Evolutionary conservation across 805 yeast species (phyloP), one percentile per base, ranked within the genome.

Genomic region (Candida caryicola): DNA sequence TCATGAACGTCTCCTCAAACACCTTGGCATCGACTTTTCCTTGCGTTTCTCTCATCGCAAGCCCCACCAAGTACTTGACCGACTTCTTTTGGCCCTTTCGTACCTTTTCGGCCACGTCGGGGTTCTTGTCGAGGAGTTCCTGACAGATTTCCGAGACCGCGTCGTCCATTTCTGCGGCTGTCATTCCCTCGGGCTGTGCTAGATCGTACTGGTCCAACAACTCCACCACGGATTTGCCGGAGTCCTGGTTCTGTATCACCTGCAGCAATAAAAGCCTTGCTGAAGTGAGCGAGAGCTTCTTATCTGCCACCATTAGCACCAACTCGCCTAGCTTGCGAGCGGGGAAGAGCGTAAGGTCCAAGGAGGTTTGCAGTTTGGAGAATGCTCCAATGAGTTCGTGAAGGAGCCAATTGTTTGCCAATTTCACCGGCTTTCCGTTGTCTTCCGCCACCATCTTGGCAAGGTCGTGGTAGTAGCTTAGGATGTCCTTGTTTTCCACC

Each of bases 1-100:
- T 21, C 7, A 21, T 44, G 28, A 68, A 64, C 35, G 50, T 59
- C 17, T 38, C 36, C 15, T 54, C 57, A 23, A 52, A 63, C 47
- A 23, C 47, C 33, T 45, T 58, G 10, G 73, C 72, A 45, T 46
- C 59, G 18, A 74, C 65, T 42, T 65, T 73, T 3, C 97, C 97
- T 47, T 81, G 84, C 2, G 87, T 76, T 39, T 72, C 65, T 51
- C 79, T 78, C 95, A 93, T 87, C 14, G 88, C 95, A 54, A 77
- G 77, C 1, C 97, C 98, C 3, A 93, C 73, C 39, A 93, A 66
- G 51, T 69, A 86, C 51, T 88, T 85, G n/a, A 91, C 51, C 9
- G 89, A 77, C 25, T 75, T 76, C 46, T 76, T 78, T 38, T 81
- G 80, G 2, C 89, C 90, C 0, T 62, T 50, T 16, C 56, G 55